phyloP scores from a whole-genome alignment of 179 eudicot genomes.

The Actinidia polygama region DNA sequence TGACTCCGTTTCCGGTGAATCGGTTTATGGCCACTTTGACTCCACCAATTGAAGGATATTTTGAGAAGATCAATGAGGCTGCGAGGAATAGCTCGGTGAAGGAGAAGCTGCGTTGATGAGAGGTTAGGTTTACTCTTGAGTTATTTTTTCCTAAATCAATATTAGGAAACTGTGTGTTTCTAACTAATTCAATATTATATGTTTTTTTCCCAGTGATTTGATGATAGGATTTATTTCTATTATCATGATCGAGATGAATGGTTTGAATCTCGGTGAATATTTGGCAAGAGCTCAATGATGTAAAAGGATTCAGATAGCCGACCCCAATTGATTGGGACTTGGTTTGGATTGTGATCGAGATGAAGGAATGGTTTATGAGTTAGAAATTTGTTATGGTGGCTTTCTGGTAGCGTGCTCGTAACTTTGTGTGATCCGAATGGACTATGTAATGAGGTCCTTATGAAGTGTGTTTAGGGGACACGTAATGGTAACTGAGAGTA shows the following conservation, averaged over 20 bases:
- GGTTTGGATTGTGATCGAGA: neutral
- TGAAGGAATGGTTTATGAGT: neutral
- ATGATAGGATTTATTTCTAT: too few species aligned
- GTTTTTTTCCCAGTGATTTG: neutral
- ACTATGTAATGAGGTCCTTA: too few species aligned
- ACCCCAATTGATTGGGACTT: neutral
- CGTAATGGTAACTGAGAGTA: neutral
- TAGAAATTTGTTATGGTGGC: neutral
- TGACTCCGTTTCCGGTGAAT: conserved; percentile 71
- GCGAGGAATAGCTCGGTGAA: conserved; percentile 59
- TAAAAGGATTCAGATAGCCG: too few species aligned
- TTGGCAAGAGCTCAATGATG: too few species aligned
- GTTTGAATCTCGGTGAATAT: too few species aligned
- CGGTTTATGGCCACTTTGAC: conserved; percentile 86
- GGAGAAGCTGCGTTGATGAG: conserved; percentile 72
- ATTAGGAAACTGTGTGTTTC: neutral
- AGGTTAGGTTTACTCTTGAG: conserved; percentile 22
- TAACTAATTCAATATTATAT: too few species aligned
- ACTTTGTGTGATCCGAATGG: neutral
- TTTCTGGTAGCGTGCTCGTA: neutral
- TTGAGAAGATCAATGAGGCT: conserved; percentile 82
- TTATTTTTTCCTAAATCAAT: neutral
- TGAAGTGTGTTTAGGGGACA: neutral
- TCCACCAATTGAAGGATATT: conserved; percentile 94
- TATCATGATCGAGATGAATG: too few species aligned